phyloP scores from a whole-genome alignment of 768 basidiomycete genomes.

The Lactifluus piperatus region DNA sequence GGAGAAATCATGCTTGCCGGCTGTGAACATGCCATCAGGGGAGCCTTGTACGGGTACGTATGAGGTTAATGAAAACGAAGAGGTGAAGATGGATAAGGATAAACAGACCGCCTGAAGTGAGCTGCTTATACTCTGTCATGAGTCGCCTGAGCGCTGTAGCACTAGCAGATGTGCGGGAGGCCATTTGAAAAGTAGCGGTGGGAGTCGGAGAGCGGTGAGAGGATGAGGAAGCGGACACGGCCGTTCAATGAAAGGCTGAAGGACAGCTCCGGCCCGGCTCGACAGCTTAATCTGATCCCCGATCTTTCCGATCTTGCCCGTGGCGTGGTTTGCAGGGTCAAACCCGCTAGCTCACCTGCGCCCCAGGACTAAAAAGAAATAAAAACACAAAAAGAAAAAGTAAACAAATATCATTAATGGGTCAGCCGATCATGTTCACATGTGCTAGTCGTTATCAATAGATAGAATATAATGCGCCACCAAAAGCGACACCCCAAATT shows the following conservation, averaged over 20 bases:
- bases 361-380: neutral
- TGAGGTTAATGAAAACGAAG: neutral
- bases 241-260: neutral
- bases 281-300: neutral
- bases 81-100: neutral
- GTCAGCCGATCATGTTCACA: conserved; percentile 1
- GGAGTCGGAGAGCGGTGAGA: no score
- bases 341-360: neutral
- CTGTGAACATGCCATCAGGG: conserved; percentile 95
- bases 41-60: conserved; percentile 41
- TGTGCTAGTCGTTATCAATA: neutral
- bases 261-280: neutral
- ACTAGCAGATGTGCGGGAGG: conserved; percentile 42
- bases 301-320: neutral
- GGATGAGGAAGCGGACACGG: neutral
- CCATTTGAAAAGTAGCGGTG: conserved; percentile 35
- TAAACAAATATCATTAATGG: neutral
- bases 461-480: neutral
- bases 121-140: conserved; percentile 90
- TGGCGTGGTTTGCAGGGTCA: neutral
- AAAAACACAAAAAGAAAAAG: no score
- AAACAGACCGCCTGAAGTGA: conserved; percentile 61
- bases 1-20: conserved; percentile 38
- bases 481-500: neutral
- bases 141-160: conserved; percentile 75